These are phyloP conservation scores for Agrostemma githago DNA, from an alignment of 148 eudicot species.

Conservation along the genomic window DNA sequence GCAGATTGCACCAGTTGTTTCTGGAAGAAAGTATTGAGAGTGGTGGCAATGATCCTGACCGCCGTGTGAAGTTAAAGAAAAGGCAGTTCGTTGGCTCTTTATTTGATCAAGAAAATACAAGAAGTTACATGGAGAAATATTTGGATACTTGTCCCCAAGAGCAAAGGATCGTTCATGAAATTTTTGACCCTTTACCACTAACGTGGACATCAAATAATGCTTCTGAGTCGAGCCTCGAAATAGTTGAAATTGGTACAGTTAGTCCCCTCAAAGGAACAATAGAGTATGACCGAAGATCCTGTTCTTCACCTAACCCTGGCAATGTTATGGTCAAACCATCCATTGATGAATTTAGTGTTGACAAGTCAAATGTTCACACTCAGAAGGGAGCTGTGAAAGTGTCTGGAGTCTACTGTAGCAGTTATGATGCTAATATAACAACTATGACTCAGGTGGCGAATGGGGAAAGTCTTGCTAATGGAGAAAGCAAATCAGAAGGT, in stretches of 20 bases:
- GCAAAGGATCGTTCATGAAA: conserved; percentile 52
- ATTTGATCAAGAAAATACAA: conserved; percentile 45
- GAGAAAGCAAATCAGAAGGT: conserved; percentile 38
- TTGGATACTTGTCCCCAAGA: conserved; percentile 53
- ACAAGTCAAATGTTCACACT: conserved; percentile 27
- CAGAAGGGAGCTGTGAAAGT: conserved; percentile 22
- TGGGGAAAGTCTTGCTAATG: conserved; percentile 40
- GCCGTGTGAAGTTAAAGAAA: conserved; percentile 80
- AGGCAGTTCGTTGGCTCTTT: conserved; percentile 65
- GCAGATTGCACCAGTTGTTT: conserved; percentile 86
- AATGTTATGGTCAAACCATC: conserved; percentile 32
- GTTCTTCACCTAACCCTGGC: conserved; percentile 36
- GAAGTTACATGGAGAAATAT: conserved; percentile 83
- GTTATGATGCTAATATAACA: conserved; percentile 22
- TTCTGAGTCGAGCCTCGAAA: conserved; percentile 46
- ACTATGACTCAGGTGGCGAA: conserved; percentile 26
- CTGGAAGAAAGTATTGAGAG: conserved; percentile 83
- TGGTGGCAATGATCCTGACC: conserved; percentile 60
- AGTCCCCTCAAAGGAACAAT: conserved; percentile 43
- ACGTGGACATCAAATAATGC: conserved; percentile 29
- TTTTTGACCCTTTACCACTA: conserved; percentile 36
- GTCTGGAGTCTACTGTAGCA: conserved; percentile 17
- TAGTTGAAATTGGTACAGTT: conserved; percentile 39
- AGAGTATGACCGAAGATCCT: conserved; percentile 34
- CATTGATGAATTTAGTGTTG: conserved; percentile 14